Base-by-base conservation (phyloP, 1,139 yeast genomes). In the Scheffersomyces titani region DNA sequence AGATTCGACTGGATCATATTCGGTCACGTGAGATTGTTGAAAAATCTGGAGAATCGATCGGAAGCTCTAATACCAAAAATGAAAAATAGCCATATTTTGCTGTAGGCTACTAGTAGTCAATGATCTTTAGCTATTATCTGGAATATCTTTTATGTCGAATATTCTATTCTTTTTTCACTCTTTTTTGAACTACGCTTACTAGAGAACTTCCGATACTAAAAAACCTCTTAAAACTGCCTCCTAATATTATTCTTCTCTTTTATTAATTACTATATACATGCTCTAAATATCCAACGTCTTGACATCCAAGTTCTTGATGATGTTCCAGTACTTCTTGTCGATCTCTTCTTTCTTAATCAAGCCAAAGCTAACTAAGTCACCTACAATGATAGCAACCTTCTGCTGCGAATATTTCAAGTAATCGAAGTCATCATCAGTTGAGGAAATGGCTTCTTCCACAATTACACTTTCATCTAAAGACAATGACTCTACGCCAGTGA, bases 391-490 rank as follows among this genome's bases (percentile, higher is more conserved):
- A 16, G 85, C 85, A 7, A 89, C 80, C 72, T 93, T 93, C 63
- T 93, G 92, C 54, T 83, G 81, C 5, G 96, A 78, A 71, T 92
- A 94, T 57, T 82, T 81, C 61, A 90, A 70, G 70, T 92, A 91
- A 68, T 92, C 93, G 69, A 94, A 94, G 52, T 85, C 84, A 64
- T 90, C 97, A 64, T 87, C 90, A 53, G 76, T 70, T 3, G 78
- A 74, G 19, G 76, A 66, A 47, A 76, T 75, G 19, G 70, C 74
- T 51, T 76, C 82, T 47, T 73, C 80, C 5, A 64, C 67, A 7
- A 65, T 58, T 2, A 57, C 63, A 44, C 59, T 60, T 6, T 66
- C 75, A 19, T 70, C 72, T 51, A 76, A 55, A 9, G 67, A 66
- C 24, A 76, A 63, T 0, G 68, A 59, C 2, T 74, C 78, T 22